Conservation (phyloP, 805 yeast genomes). For the Starmerella tilneyi region DNA sequence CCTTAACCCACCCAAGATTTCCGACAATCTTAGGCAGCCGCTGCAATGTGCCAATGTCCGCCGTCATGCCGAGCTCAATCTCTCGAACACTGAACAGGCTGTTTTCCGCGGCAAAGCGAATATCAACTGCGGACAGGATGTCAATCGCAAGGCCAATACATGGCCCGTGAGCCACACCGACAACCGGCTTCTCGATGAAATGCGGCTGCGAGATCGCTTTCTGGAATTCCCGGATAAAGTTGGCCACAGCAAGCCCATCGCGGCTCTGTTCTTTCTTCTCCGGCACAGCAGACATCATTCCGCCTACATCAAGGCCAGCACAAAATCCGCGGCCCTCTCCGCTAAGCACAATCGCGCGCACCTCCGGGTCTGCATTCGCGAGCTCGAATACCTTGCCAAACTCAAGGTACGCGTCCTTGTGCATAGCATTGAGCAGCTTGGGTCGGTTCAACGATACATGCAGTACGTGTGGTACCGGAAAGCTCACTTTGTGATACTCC, state of each 20-base stretch:
- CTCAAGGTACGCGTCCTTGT: conserved; percentile 46
- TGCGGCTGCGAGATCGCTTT: conserved; percentile 35
- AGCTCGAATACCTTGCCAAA: conserved; percentile 40
- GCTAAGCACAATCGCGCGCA: conserved; percentile 48
- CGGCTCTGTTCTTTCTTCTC: conserved; percentile 26
- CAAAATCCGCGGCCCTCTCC: conserved; percentile 50
- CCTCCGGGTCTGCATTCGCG: conserved; percentile 38
- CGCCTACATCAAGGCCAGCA: conserved; percentile 53
- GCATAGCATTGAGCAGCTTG: conserved; percentile 47
- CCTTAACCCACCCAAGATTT: conserved; percentile 49
- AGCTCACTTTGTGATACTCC: conserved; percentile 42
- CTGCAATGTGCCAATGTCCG: conserved; percentile 71
- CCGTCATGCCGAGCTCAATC: conserved; percentile 61
- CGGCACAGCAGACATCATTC: conserved; percentile 20
- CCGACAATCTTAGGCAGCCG: conserved; percentile 47
- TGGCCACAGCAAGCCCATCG: conserved; percentile 29
- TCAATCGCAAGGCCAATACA: conserved; percentile 61
- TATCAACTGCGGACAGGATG: conserved; percentile 47
- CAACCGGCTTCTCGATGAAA: conserved; percentile 41
- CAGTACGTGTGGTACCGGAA: conserved; percentile 40
- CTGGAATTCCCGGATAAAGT: conserved; percentile 49
- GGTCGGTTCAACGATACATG: conserved; percentile 58
- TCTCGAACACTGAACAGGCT: conserved; percentile 53
- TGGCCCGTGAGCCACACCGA: conserved; percentile 56
- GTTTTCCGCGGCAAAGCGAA: conserved; percentile 47